Base-by-base conservation (phyloP, 2,329 filamentous ascomycete species). In the Fusarium oligoseptatum region DNA sequence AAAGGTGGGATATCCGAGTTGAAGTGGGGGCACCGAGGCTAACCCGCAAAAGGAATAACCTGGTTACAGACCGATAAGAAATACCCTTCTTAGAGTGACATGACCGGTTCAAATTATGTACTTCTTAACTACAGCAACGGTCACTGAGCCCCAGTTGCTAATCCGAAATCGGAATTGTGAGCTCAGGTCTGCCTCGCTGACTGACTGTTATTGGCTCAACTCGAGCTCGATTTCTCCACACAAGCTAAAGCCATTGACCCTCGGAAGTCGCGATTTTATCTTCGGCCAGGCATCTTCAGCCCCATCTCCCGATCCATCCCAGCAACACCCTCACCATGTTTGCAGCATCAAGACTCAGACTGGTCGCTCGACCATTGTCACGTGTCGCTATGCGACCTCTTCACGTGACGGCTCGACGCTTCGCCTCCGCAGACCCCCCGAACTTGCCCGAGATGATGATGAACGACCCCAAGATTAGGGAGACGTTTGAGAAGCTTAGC, bases 381-480 rank as follows among this genome's bases (percentile, higher is more conserved):
- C 74, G 74, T 41, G 52, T 69, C 12, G 60, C 56, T 11, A 61
- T 55, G 24, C 74, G 74, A 12, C 74, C 60, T 3, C 55, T 76
- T 0, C 74, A 75, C 12, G 69, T 32, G 50, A 75, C 74, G 0
- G 36, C 69, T 0, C 69, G 61, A 17, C 72, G 62, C 14, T 55
- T 61, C 24, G 74, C 74, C 37, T 61, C 74, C 3, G 71, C 74
- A 0, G 64, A 72, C n/a, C 71, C 71, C 3, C 65, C 73, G 17
- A 75, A 72, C 34, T n/a, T 72, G 68, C n/a, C 68, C 7, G 69
- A 76, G 34, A 57, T 71, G 17, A 76, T 76, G 66, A 76, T 76
- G 74, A 72, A 76, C 41, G 74, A 76, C 55, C 74, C 74, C 37
- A 62, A 63, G 29, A 58, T 76, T 39, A 64, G 71, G 9, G 74